Percentiles rank a stretch among this genome's conserved stretches.
Conservation (phyloP, 78 protist species). For the slime mould (Dictyostelium discoideum) region DNA sequence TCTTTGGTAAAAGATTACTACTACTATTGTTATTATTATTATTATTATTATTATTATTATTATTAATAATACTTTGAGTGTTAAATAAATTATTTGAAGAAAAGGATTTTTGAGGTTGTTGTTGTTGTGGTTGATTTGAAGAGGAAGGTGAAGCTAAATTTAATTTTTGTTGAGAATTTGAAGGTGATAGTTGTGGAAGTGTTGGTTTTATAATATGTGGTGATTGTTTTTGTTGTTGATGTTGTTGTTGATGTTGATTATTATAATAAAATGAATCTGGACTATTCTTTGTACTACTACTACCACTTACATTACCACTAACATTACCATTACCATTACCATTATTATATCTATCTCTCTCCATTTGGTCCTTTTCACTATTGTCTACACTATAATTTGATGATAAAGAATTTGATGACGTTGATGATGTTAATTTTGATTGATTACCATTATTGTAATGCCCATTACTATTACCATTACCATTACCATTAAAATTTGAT, state of each 20-base stretch:
- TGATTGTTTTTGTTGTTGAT: slow-evolving; percentile 4
- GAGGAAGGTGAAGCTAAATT: background rate
- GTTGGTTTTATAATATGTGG: background rate
- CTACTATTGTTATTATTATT: background rate
- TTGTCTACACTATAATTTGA: background rate
- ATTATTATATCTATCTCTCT: background rate
- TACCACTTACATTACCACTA: background rate
- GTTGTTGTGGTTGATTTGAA: background rate
- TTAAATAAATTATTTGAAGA: slow-evolving; percentile 4
- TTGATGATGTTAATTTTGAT: background rate
- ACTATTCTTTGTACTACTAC: background rate
- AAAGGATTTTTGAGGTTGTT: background rate
- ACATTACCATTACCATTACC: background rate
- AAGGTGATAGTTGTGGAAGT: background rate
- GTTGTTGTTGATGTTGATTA: background rate
- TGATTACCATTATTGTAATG: background rate
- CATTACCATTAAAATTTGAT: background rate
- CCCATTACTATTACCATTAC: background rate
- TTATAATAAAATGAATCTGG: background rate
- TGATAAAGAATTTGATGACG: background rate
- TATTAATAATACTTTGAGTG: background rate
- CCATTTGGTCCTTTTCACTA: background rate
- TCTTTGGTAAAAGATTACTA: background rate
- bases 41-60: too few species aligned
- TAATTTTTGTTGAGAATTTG: background rate